Conservation (phyloP, 441 rosid genomes). For the Isatis lusitanica region DNA sequence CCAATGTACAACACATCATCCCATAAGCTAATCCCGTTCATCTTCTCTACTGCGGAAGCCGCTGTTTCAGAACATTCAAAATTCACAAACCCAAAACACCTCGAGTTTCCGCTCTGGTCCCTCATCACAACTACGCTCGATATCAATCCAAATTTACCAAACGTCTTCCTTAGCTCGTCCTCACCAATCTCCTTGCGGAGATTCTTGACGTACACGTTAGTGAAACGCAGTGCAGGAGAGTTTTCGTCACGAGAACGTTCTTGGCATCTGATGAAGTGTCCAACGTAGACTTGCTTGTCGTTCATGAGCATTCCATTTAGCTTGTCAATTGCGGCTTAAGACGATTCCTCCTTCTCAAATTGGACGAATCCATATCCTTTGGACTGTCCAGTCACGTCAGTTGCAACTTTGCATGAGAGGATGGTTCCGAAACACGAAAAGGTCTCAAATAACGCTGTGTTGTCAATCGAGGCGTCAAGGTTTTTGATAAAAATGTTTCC, state of each 20-base stretch:
- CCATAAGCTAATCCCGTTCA: slow-evolving; percentile 56
- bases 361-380: slow-evolving; percentile 76
- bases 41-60: slow-evolving; percentile 50
- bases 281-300: slow-evolving; percentile 71
- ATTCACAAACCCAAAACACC: slow-evolving; percentile 78
- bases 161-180: slow-evolving; percentile 61
- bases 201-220: slow-evolving; percentile 73
- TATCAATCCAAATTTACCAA: slow-evolving; percentile 55
- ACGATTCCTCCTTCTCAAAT: slow-evolving; percentile 66
- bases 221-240: slow-evolving; percentile 45
- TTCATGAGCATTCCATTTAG: slow-evolving; percentile 75
- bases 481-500: slow-evolving; percentile 80
- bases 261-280: slow-evolving; percentile 55
- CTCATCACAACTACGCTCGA: slow-evolving; percentile 67
- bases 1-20: slow-evolving; percentile 74
- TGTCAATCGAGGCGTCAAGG: slow-evolving; percentile 56
- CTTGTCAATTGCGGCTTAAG: slow-evolving; percentile 52
- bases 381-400: slow-evolving; percentile 51
- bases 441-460: slow-evolving; percentile 62
- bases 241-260: slow-evolving; percentile 37
- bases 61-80: slow-evolving; percentile 58
- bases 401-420: slow-evolving; percentile 73
- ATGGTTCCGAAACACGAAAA: slow-evolving; percentile 62
- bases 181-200: slow-evolving; percentile 56
- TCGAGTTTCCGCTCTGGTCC: slow-evolving; percentile 63